Evolutionary conservation across 495 filamentous ascomycete species (phyloP).

Genomic region (Amphirosellinia nigrospora): DNA sequence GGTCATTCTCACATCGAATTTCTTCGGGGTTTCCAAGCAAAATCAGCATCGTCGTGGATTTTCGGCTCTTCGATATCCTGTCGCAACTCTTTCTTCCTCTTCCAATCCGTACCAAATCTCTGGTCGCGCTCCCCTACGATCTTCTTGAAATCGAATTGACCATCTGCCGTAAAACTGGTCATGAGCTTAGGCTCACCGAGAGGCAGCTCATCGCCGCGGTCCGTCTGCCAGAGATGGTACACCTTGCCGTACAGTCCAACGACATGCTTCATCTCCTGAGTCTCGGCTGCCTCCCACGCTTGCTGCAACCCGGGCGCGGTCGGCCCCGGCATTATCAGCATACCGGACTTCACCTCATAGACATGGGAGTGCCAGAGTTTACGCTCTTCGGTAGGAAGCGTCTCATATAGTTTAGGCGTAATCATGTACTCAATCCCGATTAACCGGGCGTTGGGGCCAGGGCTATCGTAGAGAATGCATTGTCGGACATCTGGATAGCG

Average conservation of each 20-base stretch:
- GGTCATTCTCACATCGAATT: slow-evolving; percentile 30
- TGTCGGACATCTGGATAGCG: slow-evolving; percentile 59
- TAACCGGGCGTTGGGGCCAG: slow-evolving; percentile 68
- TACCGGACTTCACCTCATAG: slow-evolving; percentile 86
- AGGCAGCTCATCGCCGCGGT: slow-evolving; percentile 77
- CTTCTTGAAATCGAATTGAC: slow-evolving; percentile 64
- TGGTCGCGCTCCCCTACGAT: slow-evolving; percentile 68
- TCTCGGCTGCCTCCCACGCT: slow-evolving; percentile 79
- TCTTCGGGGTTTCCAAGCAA: slow-evolving; percentile 32
- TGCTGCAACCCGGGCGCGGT: slow-evolving; percentile 52
- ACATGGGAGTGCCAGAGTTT: slow-evolving; percentile 82
- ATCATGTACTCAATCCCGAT: slow-evolving; percentile 97
- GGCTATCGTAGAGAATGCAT: slow-evolving; percentile 84
- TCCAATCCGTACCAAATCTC: slow-evolving; percentile 66
- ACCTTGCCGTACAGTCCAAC: slow-evolving; percentile 81
- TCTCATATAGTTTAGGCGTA: slow-evolving; percentile 68
- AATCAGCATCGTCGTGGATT: slow-evolving; percentile 62
- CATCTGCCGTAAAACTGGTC: slow-evolving; percentile 69
- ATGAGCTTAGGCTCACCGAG: slow-evolving; percentile 78
- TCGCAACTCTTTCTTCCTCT: slow-evolving; percentile 67
- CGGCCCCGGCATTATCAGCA: slow-evolving; percentile 84
- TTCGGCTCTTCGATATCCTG: slow-evolving; percentile 62
- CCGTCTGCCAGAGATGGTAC: slow-evolving; percentile 90
- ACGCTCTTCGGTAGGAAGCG: slow-evolving; percentile 68
- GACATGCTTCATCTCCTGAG: slow-evolving; percentile 77